These are phyloP conservation scores for Saitoella complicata DNA, from an alignment of 805 yeast species.

Conservation along the genomic window DNA sequence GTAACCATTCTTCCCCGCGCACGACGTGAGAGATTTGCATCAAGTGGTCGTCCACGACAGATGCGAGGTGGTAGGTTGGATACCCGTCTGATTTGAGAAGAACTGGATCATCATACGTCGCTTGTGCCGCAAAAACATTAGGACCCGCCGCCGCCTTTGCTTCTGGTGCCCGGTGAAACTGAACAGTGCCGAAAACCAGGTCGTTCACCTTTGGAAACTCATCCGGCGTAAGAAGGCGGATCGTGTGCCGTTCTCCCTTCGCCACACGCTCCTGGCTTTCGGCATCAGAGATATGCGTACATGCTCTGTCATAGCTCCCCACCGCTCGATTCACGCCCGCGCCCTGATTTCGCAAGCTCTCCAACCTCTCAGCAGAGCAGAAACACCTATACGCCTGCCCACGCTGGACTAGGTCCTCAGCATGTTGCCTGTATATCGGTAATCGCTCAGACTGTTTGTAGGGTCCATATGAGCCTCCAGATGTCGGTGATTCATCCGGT, in stretches of 20 bases:
- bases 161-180: too few species aligned
- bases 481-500: slow-evolving; percentile 48
- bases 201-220: too few species aligned
- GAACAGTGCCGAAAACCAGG: too few species aligned
- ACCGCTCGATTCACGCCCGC: too few species aligned
- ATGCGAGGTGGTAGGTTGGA: slow-evolving; percentile 97
- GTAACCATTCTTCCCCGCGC: slow-evolving; percentile 96
- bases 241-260: too few species aligned
- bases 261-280: too few species aligned
- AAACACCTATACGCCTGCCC: slow-evolving; percentile 78
- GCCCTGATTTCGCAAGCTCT: slow-evolving; percentile 28
- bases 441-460: slow-evolving; percentile 74
- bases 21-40: slow-evolving; percentile 90
- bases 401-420: slow-evolving; percentile 28
- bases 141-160: too few species aligned
- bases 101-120: slow-evolving; percentile 68
- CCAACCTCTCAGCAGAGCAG: slow-evolving; percentile 68
- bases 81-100: slow-evolving; percentile 81
- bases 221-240: too few species aligned
- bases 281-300: too few species aligned
- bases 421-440: slow-evolving; percentile 46
- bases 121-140: slow-evolving; percentile 35
- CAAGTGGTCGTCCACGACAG: slow-evolving; percentile 83
- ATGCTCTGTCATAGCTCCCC: too few species aligned
- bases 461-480: slow-evolving; percentile 46